Conservation (phyloP, 352 stramenopile genomes). For the Globisporangium abappressorium region DNA sequence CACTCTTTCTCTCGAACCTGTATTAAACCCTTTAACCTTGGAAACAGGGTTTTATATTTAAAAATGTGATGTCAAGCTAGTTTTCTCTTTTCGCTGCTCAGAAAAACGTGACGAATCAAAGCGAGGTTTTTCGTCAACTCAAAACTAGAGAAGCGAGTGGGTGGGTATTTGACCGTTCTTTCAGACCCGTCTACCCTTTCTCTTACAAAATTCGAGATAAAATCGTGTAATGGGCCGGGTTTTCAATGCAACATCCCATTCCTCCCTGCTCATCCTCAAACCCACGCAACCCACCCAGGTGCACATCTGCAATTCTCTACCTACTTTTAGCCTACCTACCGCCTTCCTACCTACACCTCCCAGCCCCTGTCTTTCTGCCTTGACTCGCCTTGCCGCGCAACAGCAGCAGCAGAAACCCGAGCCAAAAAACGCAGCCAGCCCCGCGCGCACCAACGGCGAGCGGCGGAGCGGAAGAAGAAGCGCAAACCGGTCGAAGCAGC, state of each 20-base stretch:
- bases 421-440: slow-evolving; percentile 27
- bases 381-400: neutral
- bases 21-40: neutral
- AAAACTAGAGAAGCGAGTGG: too few relatives aligned
- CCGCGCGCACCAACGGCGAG: slow-evolving; percentile 29
- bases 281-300: too few relatives aligned
- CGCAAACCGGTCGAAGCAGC: slow-evolving; percentile 21
- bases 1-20: neutral
- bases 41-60: neutral
- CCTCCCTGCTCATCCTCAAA: neutral
- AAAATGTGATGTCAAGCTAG: neutral
- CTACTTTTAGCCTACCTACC: neutral
- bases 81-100: neutral
- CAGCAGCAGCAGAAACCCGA: neutral
- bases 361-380: neutral
- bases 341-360: neutral
- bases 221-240: too few relatives aligned
- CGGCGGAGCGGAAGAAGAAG: slow-evolving; percentile 26
- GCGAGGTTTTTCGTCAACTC: too few relatives aligned
- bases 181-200: too few relatives aligned
- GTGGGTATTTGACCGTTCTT: too few relatives aligned
- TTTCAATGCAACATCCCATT: too few relatives aligned
- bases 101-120: neutral
- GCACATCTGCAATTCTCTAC: neutral
- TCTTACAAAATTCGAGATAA: too few relatives aligned